Evolutionary conservation across 305 asterid species (phyloP).

Genomic region (Coffea humblotiana): DNA sequence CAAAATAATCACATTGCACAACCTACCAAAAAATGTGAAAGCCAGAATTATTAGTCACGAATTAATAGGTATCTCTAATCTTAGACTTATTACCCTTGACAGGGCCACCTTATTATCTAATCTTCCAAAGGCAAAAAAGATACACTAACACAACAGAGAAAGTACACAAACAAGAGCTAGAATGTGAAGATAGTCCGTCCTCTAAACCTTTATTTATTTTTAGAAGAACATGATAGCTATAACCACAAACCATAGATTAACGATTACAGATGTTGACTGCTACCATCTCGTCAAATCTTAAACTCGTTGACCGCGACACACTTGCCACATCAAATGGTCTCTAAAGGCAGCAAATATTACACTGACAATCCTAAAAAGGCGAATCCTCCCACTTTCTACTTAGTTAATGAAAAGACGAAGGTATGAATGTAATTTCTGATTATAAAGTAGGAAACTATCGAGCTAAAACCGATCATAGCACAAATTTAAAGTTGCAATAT

Average conservation of each 20-base stretch:
- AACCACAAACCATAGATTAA: neutral
- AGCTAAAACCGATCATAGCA: neutral
- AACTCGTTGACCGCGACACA: neutral
- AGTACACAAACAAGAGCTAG: neutral
- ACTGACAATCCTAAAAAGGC: too few species aligned
- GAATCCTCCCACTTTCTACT: neutral
- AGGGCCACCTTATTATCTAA: too few species aligned
- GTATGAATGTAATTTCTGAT: neutral
- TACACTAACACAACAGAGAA: too few species aligned
- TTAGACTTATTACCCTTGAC: neutral
- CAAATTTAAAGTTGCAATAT: neutral
- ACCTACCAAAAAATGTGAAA: neutral
- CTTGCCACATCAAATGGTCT: too few species aligned
- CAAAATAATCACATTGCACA: neutral
- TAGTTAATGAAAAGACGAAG: neutral
- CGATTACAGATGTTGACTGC: neutral
- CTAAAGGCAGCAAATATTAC: neutral
- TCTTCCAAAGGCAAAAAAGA: too few species aligned
- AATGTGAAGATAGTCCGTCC: neutral
- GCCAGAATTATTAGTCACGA: neutral
- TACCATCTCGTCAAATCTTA: too few species aligned
- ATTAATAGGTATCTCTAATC: too few species aligned
- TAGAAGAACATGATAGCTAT: too few species aligned
- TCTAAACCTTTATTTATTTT: neutral
- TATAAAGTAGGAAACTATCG: neutral